phyloP scores from a whole-genome alignment of 805 yeast species.

The Candida railenensis region DNA sequence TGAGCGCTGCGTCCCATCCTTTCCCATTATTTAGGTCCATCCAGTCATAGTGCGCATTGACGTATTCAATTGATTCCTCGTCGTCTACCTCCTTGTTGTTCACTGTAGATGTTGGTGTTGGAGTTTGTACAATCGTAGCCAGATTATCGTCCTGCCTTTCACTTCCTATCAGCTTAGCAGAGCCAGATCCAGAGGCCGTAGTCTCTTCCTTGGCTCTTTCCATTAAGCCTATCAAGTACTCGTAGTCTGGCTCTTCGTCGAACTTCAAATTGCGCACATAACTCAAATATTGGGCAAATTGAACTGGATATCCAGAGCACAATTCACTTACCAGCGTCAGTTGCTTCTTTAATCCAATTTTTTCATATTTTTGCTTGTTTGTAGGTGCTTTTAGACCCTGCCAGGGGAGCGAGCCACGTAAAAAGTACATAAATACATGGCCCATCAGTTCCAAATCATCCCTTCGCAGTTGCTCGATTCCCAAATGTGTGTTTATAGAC shows the following conservation, averaged over 20 bases:
- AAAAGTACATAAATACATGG: constrained; percentile 92
- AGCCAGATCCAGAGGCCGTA: not conserved
- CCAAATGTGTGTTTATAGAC: constrained; percentile 96
- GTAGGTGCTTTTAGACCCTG: constrained; percentile 98
- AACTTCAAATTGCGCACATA: constrained; percentile 86
- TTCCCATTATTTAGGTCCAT: constrained; percentile 92
- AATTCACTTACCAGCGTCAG: constrained; percentile 82
- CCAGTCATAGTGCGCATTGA: constrained; percentile 92
- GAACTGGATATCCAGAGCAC: constrained; percentile 86
- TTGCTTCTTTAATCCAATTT: constrained; percentile 94
- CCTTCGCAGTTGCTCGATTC: constrained; percentile 94
- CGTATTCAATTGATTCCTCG: not conserved
- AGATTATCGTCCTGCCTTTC: not conserved
- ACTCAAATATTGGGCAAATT: constrained; percentile 88
- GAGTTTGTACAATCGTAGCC: not conserved
- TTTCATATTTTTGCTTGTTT: constrained; percentile 95
- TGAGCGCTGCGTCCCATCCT: constrained; percentile 91
- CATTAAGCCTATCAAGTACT: constrained; percentile 75
- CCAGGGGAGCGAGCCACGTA: constrained; percentile 96
- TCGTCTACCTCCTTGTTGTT: not conserved
- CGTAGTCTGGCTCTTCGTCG: constrained; percentile 94
- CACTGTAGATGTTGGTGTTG: not conserved
- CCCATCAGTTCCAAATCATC: constrained; percentile 97
- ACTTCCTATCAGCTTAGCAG: not conserved
- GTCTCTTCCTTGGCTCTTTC: constrained; percentile 53